Evolutionary conservation across 176 grass and related monocot genomes (phyloP).

Genomic region (Tillandsia leiboldiana): DNA sequence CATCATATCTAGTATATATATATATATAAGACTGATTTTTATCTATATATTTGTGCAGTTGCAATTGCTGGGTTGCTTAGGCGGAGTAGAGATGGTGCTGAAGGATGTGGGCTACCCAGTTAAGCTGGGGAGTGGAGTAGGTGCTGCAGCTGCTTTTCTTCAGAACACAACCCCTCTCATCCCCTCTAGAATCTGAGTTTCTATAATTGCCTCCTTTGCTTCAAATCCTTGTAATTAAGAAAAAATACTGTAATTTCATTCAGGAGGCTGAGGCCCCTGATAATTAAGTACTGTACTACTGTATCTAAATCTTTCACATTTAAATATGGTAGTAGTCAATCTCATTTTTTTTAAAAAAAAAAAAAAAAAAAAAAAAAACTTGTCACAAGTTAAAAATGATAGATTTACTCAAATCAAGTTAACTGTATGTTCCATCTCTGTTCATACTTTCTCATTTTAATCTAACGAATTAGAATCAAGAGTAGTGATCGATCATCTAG

Average conservation of each 20-base stretch:
- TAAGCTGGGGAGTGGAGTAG: slow-evolving; percentile 89
- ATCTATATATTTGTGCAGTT: slow-evolving; percentile 35
- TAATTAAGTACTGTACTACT: slow-evolving; percentile 20
- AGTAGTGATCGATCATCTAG: too few relatives aligned
- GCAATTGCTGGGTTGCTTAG: slow-evolving; percentile 73
- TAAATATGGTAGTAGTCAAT: slow-evolving; percentile 4
- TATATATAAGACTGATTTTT: background rate
- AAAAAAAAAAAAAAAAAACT: background rate
- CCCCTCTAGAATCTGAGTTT: slow-evolving; percentile 64
- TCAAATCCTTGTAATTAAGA: slow-evolving; percentile 7
- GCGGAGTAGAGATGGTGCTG: slow-evolving; percentile 94
- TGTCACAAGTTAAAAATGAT: background rate
- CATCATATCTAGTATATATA: too few relatives aligned
- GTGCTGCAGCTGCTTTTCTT: slow-evolving; percentile 70
- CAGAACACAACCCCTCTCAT: slow-evolving; percentile 70
- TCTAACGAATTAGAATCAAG: too few relatives aligned
- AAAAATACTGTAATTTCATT: slow-evolving; percentile 11
- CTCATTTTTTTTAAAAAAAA: background rate
- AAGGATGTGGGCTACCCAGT: slow-evolving; percentile 84
- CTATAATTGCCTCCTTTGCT: too few relatives aligned
- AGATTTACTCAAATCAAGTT: background rate
- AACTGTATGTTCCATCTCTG: background rate
- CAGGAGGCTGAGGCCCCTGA: slow-evolving; percentile 21
- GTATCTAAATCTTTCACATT: slow-evolving; percentile 47
- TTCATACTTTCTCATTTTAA: too few relatives aligned